phyloP scores from a whole-genome alignment of 768 basidiomycete genomes.

The Amanita phalloides region DNA sequence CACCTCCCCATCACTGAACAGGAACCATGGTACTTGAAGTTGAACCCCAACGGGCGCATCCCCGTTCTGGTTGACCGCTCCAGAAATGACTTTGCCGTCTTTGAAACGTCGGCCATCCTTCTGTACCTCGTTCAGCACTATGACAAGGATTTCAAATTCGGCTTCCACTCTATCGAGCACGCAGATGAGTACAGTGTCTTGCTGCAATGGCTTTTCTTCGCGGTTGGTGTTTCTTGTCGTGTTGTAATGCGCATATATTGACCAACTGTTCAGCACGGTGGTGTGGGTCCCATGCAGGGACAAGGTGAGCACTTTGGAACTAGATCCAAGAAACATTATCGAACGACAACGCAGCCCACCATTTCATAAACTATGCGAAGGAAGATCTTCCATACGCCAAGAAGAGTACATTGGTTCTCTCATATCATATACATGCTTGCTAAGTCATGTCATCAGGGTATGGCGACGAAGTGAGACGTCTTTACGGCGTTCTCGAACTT shows the following conservation, averaged over 20 bases:
- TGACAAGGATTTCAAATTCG: slow-evolving; percentile 64
- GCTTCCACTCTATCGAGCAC: slow-evolving; percentile 41
- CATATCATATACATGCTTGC: neutral
- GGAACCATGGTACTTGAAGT: slow-evolving; percentile 64
- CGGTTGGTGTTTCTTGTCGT: slow-evolving; percentile 25
- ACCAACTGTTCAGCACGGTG: slow-evolving; percentile 47
- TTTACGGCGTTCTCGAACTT: slow-evolving; percentile 77
- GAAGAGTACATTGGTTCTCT: slow-evolving; percentile 29
- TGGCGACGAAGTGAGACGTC: slow-evolving; percentile 70
- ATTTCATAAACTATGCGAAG: slow-evolving; percentile 26
- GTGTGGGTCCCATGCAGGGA: slow-evolving; percentile 84
- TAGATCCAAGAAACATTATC: neutral
- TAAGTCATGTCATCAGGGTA: slow-evolving; percentile 38
- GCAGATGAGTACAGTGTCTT: slow-evolving; percentile 59
- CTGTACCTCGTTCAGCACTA: slow-evolving; percentile 74
- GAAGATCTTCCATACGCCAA: slow-evolving; percentile 64
- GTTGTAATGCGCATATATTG: neutral
- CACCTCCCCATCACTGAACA: slow-evolving; percentile 9
- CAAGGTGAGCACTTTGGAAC: slow-evolving; percentile 24
- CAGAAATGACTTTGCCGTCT: slow-evolving; percentile 53
- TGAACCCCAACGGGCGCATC: slow-evolving; percentile 69
- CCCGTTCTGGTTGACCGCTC: slow-evolving; percentile 55
- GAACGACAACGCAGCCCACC: neutral
- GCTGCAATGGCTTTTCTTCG: slow-evolving; percentile 85
- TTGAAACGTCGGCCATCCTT: slow-evolving; percentile 77